Conservation (phyloP, 2,329 filamentous ascomycete genomes). For the Ploettnerulaceae sp. region DNA sequence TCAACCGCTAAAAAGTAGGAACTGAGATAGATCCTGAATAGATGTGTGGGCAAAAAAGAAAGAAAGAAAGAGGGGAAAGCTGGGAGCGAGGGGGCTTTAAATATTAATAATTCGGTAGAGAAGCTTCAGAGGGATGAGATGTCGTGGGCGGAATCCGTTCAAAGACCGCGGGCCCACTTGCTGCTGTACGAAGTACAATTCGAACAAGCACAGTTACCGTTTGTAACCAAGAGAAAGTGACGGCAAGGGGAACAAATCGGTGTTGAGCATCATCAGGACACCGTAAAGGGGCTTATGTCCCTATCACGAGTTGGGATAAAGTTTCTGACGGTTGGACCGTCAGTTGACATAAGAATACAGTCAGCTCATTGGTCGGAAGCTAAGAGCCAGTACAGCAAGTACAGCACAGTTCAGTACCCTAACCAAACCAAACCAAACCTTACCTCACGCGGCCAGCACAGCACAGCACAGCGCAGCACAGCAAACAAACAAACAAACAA, state of each 20-base stretch:
- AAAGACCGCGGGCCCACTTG: neutral
- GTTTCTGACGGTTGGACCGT: constrained; percentile 9
- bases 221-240: neutral
- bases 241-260: constrained; percentile 8
- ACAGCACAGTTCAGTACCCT: no score
- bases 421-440: no score
- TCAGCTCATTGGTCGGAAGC: constrained; percentile 5
- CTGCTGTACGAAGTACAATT: neutral
- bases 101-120: no score
- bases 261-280: no score
- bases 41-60: neutral
- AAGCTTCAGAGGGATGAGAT: neutral
- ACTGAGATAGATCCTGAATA: neutral
- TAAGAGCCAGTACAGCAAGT: no score
- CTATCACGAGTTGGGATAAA: constrained; percentile 13
- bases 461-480: no score
- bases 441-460: no score
- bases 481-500: no score
- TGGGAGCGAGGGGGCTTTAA: neutral
- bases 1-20: neutral
- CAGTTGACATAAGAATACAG: constrained; percentile 8
- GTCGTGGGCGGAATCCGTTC: no score
- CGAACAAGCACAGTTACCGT: neutral
- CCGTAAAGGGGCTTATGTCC: no score
- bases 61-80: neutral